A percentile compares a stretch with the other conserved stretches of the same genome.
phyloP scores from a whole-genome alignment of 2,329 filamentous ascomycete species.

The Fusarium sp. region DNA sequence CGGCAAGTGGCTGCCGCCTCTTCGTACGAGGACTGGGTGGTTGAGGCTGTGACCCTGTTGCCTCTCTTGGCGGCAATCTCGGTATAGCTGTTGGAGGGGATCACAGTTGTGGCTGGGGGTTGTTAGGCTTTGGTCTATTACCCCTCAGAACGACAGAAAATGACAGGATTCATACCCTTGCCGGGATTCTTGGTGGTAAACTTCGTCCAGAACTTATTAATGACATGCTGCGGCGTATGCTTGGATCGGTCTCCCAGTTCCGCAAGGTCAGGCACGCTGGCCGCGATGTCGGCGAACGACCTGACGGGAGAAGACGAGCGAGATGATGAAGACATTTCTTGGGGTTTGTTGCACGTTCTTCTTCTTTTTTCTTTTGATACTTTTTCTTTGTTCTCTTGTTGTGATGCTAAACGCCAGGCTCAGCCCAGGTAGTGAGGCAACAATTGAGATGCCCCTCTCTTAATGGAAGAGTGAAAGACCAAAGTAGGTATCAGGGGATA shows the following conservation, averaged over 20 bases:
- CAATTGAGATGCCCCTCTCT: neutral
- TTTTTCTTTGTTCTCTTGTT: neutral
- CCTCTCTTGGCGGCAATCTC: constrained; percentile 72
- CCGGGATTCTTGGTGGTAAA: constrained; percentile 81
- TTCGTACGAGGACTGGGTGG: constrained; percentile 78
- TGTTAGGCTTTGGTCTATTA: neutral
- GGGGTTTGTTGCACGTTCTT: neutral
- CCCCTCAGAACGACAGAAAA: neutral
- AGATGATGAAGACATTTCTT: constrained; percentile 33
- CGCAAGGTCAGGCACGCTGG: neutral
- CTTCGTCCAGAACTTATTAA: constrained; percentile 82
- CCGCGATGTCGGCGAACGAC: constrained; percentile 12
- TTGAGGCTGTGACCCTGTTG: constrained; percentile 68
- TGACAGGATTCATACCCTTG: constrained; percentile 65
- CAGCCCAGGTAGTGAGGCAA: too few species aligned
- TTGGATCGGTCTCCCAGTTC: constrained; percentile 51
- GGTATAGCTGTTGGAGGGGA: constrained; percentile 78
- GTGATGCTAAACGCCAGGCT: neutral
- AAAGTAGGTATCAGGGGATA: neutral
- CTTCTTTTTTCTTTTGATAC: neutral
- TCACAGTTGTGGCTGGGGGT: constrained; percentile 72
- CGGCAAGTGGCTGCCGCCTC: constrained; percentile 79
- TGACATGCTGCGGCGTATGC: constrained; percentile 75
- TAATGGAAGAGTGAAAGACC: neutral
- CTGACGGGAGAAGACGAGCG: constrained; percentile 23